Evolutionary conservation across 768 basidiomycete genomes (phyloP).

Genomic region (Cystobasidium ongulense): DNA sequence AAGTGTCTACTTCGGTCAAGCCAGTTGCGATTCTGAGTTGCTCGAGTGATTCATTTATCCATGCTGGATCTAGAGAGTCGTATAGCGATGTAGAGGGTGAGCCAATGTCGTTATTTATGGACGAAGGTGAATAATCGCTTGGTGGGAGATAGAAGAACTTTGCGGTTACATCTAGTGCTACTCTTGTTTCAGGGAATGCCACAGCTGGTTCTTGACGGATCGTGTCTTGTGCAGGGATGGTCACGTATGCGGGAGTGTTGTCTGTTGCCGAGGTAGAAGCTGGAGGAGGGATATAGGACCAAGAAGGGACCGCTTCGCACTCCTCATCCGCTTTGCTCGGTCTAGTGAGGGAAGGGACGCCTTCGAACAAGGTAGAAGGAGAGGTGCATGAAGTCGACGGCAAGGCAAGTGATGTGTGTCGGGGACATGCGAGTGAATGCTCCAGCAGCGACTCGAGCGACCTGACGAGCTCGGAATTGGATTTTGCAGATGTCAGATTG

Average conservation of each 20-base stretch:
- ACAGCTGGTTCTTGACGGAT: slow-evolving; percentile 29
- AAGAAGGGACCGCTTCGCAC: slow-evolving; percentile 22
- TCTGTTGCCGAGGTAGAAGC: neutral
- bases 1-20: slow-evolving; percentile 27
- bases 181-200: slow-evolving; percentile 7
- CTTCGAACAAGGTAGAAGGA: neutral
- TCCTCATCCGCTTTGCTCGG: slow-evolving; percentile 1
- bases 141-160: slow-evolving; percentile 34
- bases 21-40: slow-evolving; percentile 23
- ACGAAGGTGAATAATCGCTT: neutral
- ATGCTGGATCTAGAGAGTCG: slow-evolving; percentile 16
- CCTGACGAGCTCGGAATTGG: slow-evolving; percentile 20
- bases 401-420: slow-evolving; percentile 12
- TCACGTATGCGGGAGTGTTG: neutral
- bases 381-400: slow-evolving; percentile 15
- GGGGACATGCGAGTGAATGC: slow-evolving; percentile 22
- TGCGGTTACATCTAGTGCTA: slow-evolving; percentile 28
- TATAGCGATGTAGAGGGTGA: neutral
- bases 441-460: slow-evolving; percentile 6
- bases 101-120: too few relatives aligned
- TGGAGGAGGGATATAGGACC: slow-evolving; percentile 2
- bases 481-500: slow-evolving; percentile 11
- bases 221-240: slow-evolving; percentile 20
- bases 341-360: neutral
- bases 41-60: slow-evolving; percentile 18